Conservation (phyloP, 2,329 filamentous ascomycete genomes). For the Aspergillus fructus region DNA sequence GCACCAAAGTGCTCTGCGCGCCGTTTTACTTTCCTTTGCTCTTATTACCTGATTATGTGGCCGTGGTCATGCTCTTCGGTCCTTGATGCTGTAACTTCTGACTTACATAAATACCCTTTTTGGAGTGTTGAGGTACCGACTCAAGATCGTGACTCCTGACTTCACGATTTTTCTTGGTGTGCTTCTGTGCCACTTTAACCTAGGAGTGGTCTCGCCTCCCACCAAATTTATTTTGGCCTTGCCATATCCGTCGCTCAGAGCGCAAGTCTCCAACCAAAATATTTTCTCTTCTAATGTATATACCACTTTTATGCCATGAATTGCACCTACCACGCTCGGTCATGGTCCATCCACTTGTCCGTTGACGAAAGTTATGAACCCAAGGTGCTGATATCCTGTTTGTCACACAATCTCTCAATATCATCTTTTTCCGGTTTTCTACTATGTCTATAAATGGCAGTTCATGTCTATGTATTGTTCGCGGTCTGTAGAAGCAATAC, state of each 20-base stretch:
- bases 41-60: not conserved
- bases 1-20: not conserved
- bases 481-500: not conserved
- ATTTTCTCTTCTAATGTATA: slow-evolving; percentile 1
- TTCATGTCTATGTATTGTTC: not conserved
- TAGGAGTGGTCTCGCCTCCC: not conserved
- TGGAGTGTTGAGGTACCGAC: not conserved
- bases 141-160: not conserved
- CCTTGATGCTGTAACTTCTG: not conserved
- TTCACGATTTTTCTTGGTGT: not conserved
- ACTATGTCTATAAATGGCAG: not conserved
- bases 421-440: not conserved
- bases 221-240: not conserved
- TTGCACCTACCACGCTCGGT: not conserved
- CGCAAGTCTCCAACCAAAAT: not conserved
- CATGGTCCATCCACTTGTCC: not conserved
- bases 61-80: not conserved
- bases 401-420: not conserved
- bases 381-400: slow-evolving; percentile 1
- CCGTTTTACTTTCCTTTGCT: not conserved
- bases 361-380: slow-evolving; percentile 8
- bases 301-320: not conserved
- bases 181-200: not conserved
- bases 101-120: too few species aligned
- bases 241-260: not conserved